Base-by-base conservation (phyloP, 1,284 basidiomycete species). In the Cystobasidiaceae sp. region DNA sequence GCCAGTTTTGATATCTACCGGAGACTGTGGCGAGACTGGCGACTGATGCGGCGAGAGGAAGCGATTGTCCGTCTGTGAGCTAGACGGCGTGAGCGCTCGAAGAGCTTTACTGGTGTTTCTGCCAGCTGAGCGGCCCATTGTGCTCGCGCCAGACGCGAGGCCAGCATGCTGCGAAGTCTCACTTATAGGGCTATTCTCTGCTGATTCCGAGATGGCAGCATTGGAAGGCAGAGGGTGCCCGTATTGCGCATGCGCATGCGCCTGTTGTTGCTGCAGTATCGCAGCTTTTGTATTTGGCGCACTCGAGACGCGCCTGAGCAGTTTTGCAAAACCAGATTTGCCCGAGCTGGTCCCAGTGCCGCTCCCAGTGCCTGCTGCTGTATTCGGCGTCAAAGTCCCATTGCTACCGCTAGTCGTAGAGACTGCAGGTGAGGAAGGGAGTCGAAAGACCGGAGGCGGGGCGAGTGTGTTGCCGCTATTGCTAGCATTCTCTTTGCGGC, bases 221-320 rank as follows among this genome's bases (percentile, higher is more conserved):
- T n/a, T n/a, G 34, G 69, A 59, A 39, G 70, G 65, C 71, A 70
- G 68, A 32, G 68, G 46, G 27, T 59, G 46, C 27, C 19, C 54
- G 17, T 45, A 27, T 32, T 41, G 21, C 15, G 21, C 15, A 5
- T 44, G n/a, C n/a, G n/a, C n/a, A n/a, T n/a, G 33, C 6, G 37
- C 37, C 33, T 46, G 56, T n/a, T n/a, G n/a, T 19, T 58, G 28
- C 59, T 70, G 27, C 72, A 71, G 50, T 76, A 94, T 93, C 21
- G 97, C 81, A 44, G 87, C 88, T 77, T 97, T 98, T 50, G 92
- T 87, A 76, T 97, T 97, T 1, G 94, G 94, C 1, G 93, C 93
- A 23, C 92, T 96, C 1, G 93, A 92, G 46, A 97, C 94, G 41
- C 94, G 86, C 54, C 94, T 86, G 41, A 98, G 85, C 77, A 96